These are phyloP conservation scores for Piper betle DNA, from an alignment of 164 flowering plant genomes.

Conservation along the genomic window DNA sequence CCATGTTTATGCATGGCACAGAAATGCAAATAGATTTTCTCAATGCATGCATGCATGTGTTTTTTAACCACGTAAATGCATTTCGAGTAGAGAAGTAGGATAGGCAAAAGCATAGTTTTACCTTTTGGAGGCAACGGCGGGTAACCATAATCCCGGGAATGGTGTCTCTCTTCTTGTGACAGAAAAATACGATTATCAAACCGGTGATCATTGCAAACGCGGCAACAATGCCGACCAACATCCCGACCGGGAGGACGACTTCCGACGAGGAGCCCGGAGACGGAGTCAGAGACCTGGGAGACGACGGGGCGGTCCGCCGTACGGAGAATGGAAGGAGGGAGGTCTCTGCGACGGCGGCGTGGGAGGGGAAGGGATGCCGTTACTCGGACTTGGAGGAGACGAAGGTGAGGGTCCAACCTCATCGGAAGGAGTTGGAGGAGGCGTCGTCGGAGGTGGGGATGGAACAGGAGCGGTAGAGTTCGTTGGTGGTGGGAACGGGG, in stretches of 20 bases:
- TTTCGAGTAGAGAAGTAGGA: too few species aligned
- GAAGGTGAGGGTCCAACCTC: background rate
- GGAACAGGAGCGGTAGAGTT: conserved; percentile 6
- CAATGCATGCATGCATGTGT: too few species aligned
- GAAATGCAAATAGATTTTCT: too few species aligned
- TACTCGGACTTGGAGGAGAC: background rate
- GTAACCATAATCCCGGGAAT: conserved; percentile 22
- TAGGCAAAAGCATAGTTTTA: background rate
- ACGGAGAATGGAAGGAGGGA: conserved; percentile 13
- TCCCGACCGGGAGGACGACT: conserved; percentile 23
- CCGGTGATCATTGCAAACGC: conserved; percentile 23
- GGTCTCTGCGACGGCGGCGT: conserved; percentile 8
- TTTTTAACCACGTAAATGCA: too few species aligned
- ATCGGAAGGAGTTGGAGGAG: background rate
- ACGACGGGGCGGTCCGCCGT: conserved; percentile 11
- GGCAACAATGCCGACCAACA: conserved; percentile 56
- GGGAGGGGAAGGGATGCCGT: background rate
- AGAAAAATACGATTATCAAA: conserved; percentile 27
- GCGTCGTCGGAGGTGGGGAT: conserved; percentile 1
- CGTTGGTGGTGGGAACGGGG: background rate
- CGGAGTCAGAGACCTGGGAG: conserved; percentile 6
- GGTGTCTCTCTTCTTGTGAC: conserved; percentile 45
- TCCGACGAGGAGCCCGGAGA: conserved; percentile 2
- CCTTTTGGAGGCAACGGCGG: conserved; percentile 45
- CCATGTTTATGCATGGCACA: too few species aligned